These are phyloP conservation scores for Kwoniella shandongensis DNA, from an alignment of 768 basidiomycete genomes.

Conservation along the genomic window DNA sequence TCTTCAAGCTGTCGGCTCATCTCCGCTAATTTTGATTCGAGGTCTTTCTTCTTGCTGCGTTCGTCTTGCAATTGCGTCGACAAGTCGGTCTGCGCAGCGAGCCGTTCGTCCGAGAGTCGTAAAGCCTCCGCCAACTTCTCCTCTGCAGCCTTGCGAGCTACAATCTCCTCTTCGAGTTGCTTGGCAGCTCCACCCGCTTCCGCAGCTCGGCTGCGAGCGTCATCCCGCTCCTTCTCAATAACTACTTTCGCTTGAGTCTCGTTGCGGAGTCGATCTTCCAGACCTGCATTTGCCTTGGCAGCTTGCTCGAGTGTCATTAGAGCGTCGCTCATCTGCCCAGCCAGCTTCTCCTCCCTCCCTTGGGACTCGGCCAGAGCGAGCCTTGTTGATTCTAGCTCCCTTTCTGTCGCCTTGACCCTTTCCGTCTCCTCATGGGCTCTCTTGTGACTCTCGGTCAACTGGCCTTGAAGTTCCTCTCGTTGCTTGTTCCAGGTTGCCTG, in stretches of 20 bases:
- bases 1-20: neutral
- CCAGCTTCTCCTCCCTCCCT: constrained; percentile 2
- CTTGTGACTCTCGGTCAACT: neutral
- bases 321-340: neutral
- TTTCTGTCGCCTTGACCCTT: neutral
- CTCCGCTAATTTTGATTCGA: neutral
- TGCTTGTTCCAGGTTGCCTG: constrained; percentile 7
- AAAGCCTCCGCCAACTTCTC: neutral
- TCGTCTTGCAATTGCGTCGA: neutral
- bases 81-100: neutral
- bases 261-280: constrained; percentile 3
- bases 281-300: constrained; percentile 9
- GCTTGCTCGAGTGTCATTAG: constrained; percentile 15
- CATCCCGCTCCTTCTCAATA: constrained; percentile 6
- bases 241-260: constrained; percentile 2
- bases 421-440: constrained; percentile 4
- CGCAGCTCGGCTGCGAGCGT: neutral
- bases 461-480: neutral
- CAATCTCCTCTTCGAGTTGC: constrained; percentile 12
- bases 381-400: neutral
- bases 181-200: constrained; percentile 7
- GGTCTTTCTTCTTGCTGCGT: neutral
- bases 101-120: no score
- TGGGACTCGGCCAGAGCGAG: neutral
- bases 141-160: constrained; percentile 3